Evolutionary conservation across 2,329 filamentous ascomycete species (phyloP), one percentile per base, ranked within the genome.

Genomic region (Botryotinia globosa): DNA sequence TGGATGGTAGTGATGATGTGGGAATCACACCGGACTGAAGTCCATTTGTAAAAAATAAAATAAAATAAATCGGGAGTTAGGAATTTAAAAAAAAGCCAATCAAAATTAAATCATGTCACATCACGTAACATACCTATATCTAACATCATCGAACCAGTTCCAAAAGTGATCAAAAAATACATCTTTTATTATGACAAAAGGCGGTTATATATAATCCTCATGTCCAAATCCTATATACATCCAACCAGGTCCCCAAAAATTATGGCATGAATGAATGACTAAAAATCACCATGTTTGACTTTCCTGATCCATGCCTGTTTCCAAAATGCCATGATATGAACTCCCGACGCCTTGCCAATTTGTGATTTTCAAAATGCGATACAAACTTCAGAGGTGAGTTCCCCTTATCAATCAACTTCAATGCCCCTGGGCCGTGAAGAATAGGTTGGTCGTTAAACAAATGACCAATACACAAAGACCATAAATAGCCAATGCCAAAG

Each of bases 391-490:
- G 34, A 56, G 34, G 25, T 25, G 22, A 56, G 32, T 14, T 12
- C 7, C 25, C 18, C 44, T 16, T 10, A 42, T 25, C 18, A 7
- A 32, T 56, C 34, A 63, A 54, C 22, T 80, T 82, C 48, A 93
- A 83, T 92, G 89, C 72, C 87, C 86, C 72, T 86, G 62, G 65
- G 86, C 77, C 12, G 89, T 86, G 78, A 96, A 94, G 78, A 97
- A 66, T 22, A 92, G 22, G 81, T 98, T 98, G 80, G 94, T 94
- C 61, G 89, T 84, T 77, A 99, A 83, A 80, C 94, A 98, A 65
- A 95, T 90, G 42, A 93, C 84, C 96, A 99, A 98, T 70, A 99
- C 94, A 66, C 92, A 83, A 14, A 93, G 77, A 32, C 96, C 96
- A 80, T 99, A 99, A 14, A 94, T 85, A 12, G 92, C 91, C 74